These are phyloP conservation scores for Salix brachista DNA, from an alignment of 345 rosid species.

Conservation along the genomic window DNA sequence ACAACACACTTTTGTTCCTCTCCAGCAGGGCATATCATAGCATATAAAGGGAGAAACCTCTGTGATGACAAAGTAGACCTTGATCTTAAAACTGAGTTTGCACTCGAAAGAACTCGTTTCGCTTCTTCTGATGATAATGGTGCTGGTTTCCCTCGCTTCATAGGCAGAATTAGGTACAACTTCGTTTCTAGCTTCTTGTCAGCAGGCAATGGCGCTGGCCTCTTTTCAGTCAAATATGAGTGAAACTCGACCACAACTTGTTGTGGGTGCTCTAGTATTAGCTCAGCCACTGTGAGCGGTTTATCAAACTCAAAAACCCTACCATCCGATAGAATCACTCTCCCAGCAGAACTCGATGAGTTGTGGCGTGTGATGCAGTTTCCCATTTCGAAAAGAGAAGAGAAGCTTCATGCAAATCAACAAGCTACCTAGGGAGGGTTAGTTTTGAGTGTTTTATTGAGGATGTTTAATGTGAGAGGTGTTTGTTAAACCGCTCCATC, in stretches of 20 bases:
- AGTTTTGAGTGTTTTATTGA: neutral
- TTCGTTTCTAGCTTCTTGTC: constrained; percentile 60
- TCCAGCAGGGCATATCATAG: constrained; percentile 31
- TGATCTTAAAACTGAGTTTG: constrained; percentile 48
- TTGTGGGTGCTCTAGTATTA: constrained; percentile 71
- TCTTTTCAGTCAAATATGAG: constrained; percentile 27
- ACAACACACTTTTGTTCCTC: constrained; percentile 2
- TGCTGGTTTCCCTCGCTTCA: constrained; percentile 41
- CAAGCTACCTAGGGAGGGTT: neutral
- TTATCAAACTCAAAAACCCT: constrained; percentile 43
- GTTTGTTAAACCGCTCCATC: constrained; percentile 82
- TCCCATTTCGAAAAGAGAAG: constrained; percentile 43
- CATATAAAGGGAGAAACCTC: constrained; percentile 50
- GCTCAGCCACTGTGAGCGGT: constrained; percentile 64
- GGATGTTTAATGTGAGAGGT: constrained; percentile 1
- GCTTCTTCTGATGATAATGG: constrained; percentile 49
- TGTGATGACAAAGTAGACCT: constrained; percentile 24
- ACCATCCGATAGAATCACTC: constrained; percentile 63
- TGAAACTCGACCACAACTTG: constrained; percentile 72
- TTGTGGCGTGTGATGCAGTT: constrained; percentile 28
- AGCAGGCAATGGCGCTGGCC: constrained; percentile 64
- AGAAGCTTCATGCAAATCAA: neutral
- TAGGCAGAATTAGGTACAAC: constrained; percentile 60
- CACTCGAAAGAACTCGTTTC: constrained; percentile 35
- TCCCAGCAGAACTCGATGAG: constrained; percentile 31